A percentile compares a stretch with the other conserved stretches of the same genome.
phyloP scores from a whole-genome alignment of 192 early-diverging fungal species.

The Kappamyces sp. region DNA sequence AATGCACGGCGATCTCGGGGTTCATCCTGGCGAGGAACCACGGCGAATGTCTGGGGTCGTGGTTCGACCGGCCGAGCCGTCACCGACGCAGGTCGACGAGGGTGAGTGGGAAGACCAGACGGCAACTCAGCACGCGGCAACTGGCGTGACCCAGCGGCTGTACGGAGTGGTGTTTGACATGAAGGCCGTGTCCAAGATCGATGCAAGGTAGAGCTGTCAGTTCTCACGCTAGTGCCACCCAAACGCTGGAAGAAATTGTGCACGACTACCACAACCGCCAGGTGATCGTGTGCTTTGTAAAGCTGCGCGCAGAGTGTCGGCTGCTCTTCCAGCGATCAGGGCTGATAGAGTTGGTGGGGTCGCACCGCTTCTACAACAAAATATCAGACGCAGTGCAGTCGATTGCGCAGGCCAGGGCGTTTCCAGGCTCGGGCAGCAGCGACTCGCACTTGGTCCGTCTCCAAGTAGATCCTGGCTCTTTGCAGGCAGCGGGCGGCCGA shows the following conservation, averaged over 20 bases:
- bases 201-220: constrained; percentile 64
- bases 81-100: not conserved
- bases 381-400: not conserved
- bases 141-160: not conserved
- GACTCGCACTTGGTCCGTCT: too few relatives aligned
- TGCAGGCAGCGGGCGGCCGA: too few relatives aligned
- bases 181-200: constrained; percentile 77
- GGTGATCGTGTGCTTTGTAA: constrained; percentile 89
- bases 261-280: constrained; percentile 72
- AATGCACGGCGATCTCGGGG: constrained; percentile 86
- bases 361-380: constrained; percentile 9
- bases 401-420: not conserved
- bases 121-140: not conserved
- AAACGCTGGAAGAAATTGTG: constrained; percentile 87
- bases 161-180: constrained; percentile 84
- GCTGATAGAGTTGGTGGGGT: not conserved
- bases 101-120: not conserved
- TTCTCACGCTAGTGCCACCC: constrained; percentile 54
- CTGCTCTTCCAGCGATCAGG: not conserved
- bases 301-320: constrained; percentile 50
- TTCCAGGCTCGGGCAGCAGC: too few relatives aligned
- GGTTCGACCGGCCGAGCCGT: not conserved
- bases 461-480: too few relatives aligned
- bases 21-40: constrained; percentile 91
- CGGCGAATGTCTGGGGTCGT: constrained; percentile 15